Evolutionary conservation across 176 grass and related monocot genomes (phyloP), one percentile per base, ranked within the genome.

Genomic region (Phyllostachys edulis): DNA sequence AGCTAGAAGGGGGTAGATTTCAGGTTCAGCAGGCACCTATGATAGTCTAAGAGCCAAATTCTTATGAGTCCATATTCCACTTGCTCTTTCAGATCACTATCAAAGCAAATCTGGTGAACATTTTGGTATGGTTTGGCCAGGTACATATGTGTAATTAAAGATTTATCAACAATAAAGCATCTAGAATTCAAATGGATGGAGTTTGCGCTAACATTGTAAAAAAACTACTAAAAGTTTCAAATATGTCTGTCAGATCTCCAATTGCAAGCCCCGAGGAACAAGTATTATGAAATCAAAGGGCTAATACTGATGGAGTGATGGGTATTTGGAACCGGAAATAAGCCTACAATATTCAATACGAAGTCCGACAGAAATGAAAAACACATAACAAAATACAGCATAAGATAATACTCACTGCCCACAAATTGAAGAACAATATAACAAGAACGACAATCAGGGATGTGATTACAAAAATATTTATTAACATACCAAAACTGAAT

Each of bases 401-500:
- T 24, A 62, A 47, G 5, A 9, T 26, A 79, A 41, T 40, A 49
- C 26, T 47, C 6, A 1, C 32, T 59, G 40, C 55, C 21, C 16
- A 80, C 14, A 82, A 65, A 82, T 27, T 72, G n/a, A 82, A 62
- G 23, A 27, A 67, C 7, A 3, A 70, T 12, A 49, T 38, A 21
- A 18, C 23, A 8, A 84, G 17, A 1, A 16, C 23, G 27, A 4
- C 6, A 67, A 9, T 4, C 4, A 54, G 17, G 9, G 15, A 67
- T 51, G 12, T 14, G 47, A 23, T 62, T 51, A 54, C n/a, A 74
- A 1, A 61, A 81, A 49, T 24, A 9, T 1, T 55, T 23, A 41
- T 5, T 39, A 18, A 44, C 74, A 59, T 87, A 97, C 94, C 92
- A 16, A 97, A 97, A 80, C 83, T 90, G 87, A 97, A 97, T 12